These are phyloP conservation scores for Alternaria longipes DNA, from an alignment of 2,329 filamentous ascomycete genomes.

Conservation along the genomic window DNA sequence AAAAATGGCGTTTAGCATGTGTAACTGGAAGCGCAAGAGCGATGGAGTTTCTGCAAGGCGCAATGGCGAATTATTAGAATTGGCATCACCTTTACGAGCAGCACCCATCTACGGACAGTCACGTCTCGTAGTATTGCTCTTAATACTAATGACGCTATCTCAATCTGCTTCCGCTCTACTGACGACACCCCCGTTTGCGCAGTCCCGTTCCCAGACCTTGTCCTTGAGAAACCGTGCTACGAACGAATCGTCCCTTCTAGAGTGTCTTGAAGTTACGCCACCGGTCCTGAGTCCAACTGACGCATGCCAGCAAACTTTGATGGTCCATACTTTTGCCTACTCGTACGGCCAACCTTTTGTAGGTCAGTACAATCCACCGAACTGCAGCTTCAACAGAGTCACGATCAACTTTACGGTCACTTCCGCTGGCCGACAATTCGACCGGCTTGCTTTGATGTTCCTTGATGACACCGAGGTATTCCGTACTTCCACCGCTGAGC, in stretches of 20 bases:
- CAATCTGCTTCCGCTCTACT: constrained; percentile 35
- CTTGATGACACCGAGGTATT: constrained; percentile 82
- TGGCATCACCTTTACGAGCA: constrained; percentile 22
- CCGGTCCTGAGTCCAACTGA: constrained; percentile 65
- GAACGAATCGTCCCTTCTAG: constrained; percentile 54
- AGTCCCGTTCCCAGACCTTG: constrained; percentile 20
- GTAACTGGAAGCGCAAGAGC: constrained; percentile 30
- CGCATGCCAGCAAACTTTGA: constrained; percentile 66
- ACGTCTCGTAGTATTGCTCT: constrained; percentile 34
- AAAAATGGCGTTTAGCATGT: constrained; percentile 28
- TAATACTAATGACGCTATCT: constrained; percentile 49
- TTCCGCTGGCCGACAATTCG: constrained; percentile 76
- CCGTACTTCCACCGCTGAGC: constrained; percentile 83
- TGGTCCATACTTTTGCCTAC: constrained; percentile 74
- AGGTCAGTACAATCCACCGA: constrained; percentile 72
- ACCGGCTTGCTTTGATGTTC: constrained; percentile 79
- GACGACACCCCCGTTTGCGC: constrained; percentile 24
- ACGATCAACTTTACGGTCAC: constrained; percentile 79
- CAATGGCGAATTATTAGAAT: constrained; percentile 20
- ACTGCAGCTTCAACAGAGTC: constrained; percentile 76
- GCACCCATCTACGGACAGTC: constrained; percentile 23
- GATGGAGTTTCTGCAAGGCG: constrained; percentile 22
- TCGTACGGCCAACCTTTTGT: constrained; percentile 80
- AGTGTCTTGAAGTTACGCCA: constrained; percentile 75
- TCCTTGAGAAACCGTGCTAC: constrained; percentile 33